Evolutionary conservation across 1,139 yeast genomes (phyloP).

Genomic region (Magnusiomyces paraingens): DNA sequence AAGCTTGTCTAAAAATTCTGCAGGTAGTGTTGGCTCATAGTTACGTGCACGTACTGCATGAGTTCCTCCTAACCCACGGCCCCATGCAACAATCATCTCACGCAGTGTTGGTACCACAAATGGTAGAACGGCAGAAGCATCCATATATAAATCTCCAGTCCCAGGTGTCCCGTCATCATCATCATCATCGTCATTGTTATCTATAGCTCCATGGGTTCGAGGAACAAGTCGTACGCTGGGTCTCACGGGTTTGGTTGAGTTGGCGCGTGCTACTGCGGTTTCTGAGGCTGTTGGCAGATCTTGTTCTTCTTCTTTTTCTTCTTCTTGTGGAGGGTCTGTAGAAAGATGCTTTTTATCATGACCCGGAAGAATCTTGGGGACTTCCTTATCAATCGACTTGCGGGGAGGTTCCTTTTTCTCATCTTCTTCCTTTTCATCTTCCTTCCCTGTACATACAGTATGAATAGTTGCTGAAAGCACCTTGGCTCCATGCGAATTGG

Average conservation of each 20-base stretch:
- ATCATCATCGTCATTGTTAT: constrained; percentile 16
- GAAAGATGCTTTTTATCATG: constrained; percentile 6
- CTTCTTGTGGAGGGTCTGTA: constrained; percentile 1
- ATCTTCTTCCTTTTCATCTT: constrained; percentile 8
- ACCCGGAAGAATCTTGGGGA: neutral
- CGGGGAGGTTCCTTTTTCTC: constrained; percentile 13
- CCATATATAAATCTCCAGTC: constrained; percentile 26
- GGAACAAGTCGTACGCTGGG: constrained; percentile 15
- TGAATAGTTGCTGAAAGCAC: constrained; percentile 13
- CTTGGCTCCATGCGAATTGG: constrained; percentile 21
- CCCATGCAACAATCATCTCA: constrained; percentile 39
- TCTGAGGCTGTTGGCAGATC: neutral
- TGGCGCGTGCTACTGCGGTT: constrained; percentile 11
- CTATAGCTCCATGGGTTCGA: neutral
- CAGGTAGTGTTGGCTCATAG: constrained; percentile 36
- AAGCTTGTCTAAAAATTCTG: constrained; percentile 35
- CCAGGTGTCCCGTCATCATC: constrained; percentile 16
- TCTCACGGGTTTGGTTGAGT: constrained; percentile 10
- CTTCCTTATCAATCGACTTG: constrained; percentile 10
- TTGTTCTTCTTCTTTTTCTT: neutral
- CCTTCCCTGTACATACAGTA: constrained; percentile 6
- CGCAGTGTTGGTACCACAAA: constrained; percentile 35
- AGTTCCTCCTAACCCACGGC: constrained; percentile 38
- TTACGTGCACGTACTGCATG: constrained; percentile 31
- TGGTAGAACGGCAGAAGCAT: constrained; percentile 32